phyloP scores from a whole-genome alignment of 2,329 filamentous ascomycete species.

The Colletotrichum lini region DNA sequence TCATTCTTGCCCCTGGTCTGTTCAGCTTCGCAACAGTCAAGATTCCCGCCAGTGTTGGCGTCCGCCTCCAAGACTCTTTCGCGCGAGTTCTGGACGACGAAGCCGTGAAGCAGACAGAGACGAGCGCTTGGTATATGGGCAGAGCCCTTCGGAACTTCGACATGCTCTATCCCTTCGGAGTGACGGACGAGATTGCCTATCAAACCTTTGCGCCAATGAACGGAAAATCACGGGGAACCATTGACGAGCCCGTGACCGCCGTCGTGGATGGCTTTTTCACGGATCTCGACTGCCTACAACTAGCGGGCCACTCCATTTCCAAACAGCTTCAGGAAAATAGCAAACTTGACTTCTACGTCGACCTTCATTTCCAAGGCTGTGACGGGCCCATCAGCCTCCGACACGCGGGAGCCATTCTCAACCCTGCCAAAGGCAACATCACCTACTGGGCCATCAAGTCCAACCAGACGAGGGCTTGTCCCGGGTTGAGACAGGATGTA shows the following conservation, averaged over 20 bases:
- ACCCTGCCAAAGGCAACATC: neutral
- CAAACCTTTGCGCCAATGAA: slow-evolving; percentile 10
- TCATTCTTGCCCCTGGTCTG: slow-evolving; percentile 21
- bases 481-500: slow-evolving; percentile 5
- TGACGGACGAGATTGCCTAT: slow-evolving; percentile 8
- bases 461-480: slow-evolving; percentile 8
- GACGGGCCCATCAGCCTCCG: neutral
- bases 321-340: neutral
- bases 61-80: slow-evolving; percentile 18
- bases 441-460: neutral
- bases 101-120: neutral
- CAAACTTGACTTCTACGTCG: neutral
- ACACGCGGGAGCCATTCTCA: neutral
- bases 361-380: slow-evolving; percentile 24
- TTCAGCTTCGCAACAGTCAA: slow-evolving; percentile 14
- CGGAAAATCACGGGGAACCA: slow-evolving; percentile 1
- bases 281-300: slow-evolving; percentile 14
- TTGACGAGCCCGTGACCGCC: slow-evolving; percentile 1
- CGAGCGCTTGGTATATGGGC: slow-evolving; percentile 8
- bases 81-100: neutral
- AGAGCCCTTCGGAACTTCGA: slow-evolving; percentile 5
- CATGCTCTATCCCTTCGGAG: slow-evolving; percentile 16
- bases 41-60: neutral
- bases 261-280: slow-evolving; percentile 23
- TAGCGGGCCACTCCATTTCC: slow-evolving; percentile 3